A percentile compares a stretch with the other conserved stretches of the same genome.
phyloP scores from a whole-genome alignment of 805 yeast genomes.

The Helenozyma rhizophorensis region DNA sequence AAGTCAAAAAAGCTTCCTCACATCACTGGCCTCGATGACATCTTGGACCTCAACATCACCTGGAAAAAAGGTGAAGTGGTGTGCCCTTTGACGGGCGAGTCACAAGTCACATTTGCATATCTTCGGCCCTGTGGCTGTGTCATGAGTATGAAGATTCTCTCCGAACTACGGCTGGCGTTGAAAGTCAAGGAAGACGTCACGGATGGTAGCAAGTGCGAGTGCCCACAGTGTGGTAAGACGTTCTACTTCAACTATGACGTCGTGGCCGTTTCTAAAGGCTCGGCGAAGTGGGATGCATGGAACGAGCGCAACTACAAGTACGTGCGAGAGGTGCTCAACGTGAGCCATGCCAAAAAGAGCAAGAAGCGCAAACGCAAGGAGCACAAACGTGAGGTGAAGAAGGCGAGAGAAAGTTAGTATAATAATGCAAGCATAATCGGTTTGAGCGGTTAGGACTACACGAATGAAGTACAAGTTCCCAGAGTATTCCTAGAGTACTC shows the following conservation, averaged over 20 bases:
- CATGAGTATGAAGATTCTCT: conserved; percentile 21
- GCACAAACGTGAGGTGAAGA: not conserved
- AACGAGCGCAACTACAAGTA: conserved; percentile 13
- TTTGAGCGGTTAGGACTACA: too few species aligned
- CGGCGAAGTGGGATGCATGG: conserved; percentile 5
- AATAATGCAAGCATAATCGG: not conserved
- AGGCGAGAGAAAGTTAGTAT: not conserved
- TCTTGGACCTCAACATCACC: conserved; percentile 9
- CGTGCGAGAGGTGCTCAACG: conserved; percentile 7
- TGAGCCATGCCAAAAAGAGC: conserved; percentile 24
- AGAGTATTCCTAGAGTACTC: too few species aligned
- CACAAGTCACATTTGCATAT: conserved; percentile 20
- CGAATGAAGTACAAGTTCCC: too few species aligned
- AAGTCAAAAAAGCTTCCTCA: conserved; percentile 1
- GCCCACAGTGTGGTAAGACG: conserved; percentile 29
- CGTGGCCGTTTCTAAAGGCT: conserved; percentile 23
- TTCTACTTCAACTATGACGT: conserved; percentile 25
- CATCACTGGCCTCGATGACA: conserved; percentile 11
- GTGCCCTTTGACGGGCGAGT: conserved; percentile 31
- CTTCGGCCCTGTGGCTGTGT: conserved; percentile 39
- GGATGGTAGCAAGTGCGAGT: conserved; percentile 14
- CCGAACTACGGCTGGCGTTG: conserved; percentile 13
- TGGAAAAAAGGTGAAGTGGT: conserved; percentile 14
- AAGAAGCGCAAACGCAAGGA: conserved; percentile 5
- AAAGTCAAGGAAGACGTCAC: conserved; percentile 5